These are phyloP conservation scores for Boletus sp. DNA, from an alignment of 768 basidiomycete genomes.

Conservation along the genomic window DNA sequence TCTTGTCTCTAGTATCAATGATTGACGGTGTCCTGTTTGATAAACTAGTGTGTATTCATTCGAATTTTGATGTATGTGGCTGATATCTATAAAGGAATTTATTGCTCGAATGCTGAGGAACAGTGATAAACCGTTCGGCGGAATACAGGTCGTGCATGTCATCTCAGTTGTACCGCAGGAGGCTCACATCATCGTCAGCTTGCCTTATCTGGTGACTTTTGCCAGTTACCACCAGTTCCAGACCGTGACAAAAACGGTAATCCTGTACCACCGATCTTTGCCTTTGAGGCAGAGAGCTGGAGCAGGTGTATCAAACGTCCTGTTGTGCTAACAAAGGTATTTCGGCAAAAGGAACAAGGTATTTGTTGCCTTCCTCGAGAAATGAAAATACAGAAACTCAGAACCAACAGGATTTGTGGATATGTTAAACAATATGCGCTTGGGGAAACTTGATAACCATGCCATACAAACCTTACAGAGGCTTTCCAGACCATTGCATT, in stretches of 20 bases:
- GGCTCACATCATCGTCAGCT: slow-evolving; percentile 44
- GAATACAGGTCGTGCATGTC: slow-evolving; percentile 67
- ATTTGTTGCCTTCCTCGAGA: slow-evolving; percentile 3
- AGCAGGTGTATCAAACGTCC: slow-evolving; percentile 54
- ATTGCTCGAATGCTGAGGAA: slow-evolving; percentile 61
- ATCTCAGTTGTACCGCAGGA: background rate
- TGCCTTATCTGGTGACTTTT: slow-evolving; percentile 86
- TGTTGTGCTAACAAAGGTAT: slow-evolving; percentile 68
- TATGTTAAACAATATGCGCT: slow-evolving; percentile 87
- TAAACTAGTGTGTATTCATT: slow-evolving; percentile 54
- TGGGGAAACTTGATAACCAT: slow-evolving; percentile 54
- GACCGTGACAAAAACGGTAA: slow-evolving; percentile 47
- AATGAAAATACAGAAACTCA: background rate
- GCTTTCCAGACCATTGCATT: slow-evolving; percentile 56
- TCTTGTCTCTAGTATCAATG: slow-evolving; percentile 70
- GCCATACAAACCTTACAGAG: slow-evolving; percentile 48
- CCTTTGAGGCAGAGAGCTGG: slow-evolving; percentile 84
- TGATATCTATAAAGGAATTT: slow-evolving; percentile 43
- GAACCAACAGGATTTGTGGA: slow-evolving; percentile 59
- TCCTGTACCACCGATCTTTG: slow-evolving; percentile 55
- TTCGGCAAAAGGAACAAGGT: slow-evolving; percentile 86
- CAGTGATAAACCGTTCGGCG: slow-evolving; percentile 67
- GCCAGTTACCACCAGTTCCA: slow-evolving; percentile 83
- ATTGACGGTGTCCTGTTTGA: slow-evolving; percentile 79
- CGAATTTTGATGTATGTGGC: slow-evolving; percentile 36